A percentile compares a stretch with the other conserved stretches of the same genome.
These are phyloP conservation scores for Oryza officinalis DNA, from an alignment of 176 grass and related monocot species.

Conservation along the genomic window DNA sequence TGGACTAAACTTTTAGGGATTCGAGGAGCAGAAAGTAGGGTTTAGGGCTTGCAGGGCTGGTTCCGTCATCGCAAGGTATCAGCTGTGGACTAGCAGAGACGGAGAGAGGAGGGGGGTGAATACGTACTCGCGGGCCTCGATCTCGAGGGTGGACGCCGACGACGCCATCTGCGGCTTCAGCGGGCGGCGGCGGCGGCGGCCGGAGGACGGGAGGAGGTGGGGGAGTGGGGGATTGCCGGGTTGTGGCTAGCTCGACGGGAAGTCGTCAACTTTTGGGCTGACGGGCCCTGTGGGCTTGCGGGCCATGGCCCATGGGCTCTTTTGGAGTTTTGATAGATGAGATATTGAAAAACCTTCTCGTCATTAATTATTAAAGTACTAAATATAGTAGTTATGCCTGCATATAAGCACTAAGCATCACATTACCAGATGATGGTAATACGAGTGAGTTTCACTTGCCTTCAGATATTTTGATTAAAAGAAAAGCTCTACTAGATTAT, in stretches of 20 bases:
- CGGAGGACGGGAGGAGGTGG: conserved; percentile 31
- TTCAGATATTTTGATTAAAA: too few relatives aligned
- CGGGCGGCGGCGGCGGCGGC: conserved; percentile 26
- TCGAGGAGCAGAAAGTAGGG: conserved; percentile 24
- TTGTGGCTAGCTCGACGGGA: background rate
- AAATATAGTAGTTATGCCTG: too few relatives aligned
- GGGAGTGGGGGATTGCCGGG: background rate
- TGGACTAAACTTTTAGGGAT: background rate
- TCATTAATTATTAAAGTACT: too few relatives aligned
- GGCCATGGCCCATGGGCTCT: background rate
- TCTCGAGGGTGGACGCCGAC: conserved; percentile 86
- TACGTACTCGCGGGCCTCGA: conserved; percentile 93
- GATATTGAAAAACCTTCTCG: too few relatives aligned
- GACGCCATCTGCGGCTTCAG: conserved; percentile 44
- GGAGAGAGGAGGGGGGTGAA: background rate
- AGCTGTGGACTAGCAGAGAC: background rate
- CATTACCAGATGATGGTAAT: too few relatives aligned
- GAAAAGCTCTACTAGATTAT: too few relatives aligned
- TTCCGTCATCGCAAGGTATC: background rate
- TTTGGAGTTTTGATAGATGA: background rate
- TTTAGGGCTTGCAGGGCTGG: conserved; percentile 24
- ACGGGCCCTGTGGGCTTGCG: background rate
- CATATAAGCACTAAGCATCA: too few relatives aligned
- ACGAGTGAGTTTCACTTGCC: too few relatives aligned
- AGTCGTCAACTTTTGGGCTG: background rate